phyloP scores from a whole-genome alignment of 2,329 filamentous ascomycete species.

The Thielaviopsis punctulata region DNA sequence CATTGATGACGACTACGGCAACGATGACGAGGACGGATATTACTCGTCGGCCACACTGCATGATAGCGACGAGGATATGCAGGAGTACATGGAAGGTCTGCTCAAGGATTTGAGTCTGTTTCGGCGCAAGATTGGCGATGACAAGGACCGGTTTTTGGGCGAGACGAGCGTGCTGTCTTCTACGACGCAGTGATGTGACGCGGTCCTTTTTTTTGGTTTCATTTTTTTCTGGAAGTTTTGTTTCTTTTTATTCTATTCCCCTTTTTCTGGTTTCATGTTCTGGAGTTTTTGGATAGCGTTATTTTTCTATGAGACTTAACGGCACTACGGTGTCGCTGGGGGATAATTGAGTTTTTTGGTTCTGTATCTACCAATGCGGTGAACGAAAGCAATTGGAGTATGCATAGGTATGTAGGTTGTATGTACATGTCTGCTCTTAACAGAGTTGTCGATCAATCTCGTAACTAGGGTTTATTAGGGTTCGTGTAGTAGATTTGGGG shows the following conservation, averaged over 20 bases:
- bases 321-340: too few relatives aligned
- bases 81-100: constrained; percentile 72
- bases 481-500: too few relatives aligned
- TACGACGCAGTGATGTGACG: not conserved
- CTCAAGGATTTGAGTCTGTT: constrained; percentile 67
- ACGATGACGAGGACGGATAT: constrained; percentile 25
- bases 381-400: too few relatives aligned
- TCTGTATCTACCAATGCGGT: too few relatives aligned
- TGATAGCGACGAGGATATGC: constrained; percentile 44
- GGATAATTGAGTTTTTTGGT: too few relatives aligned
- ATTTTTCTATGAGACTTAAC: too few relatives aligned
- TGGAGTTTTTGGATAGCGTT: not conserved
- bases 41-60: constrained; percentile 23
- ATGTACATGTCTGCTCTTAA: too few relatives aligned
- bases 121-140: constrained; percentile 71
- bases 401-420: too few relatives aligned
- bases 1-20: constrained; percentile 41
- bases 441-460: too few relatives aligned
- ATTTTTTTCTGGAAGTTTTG: not conserved
- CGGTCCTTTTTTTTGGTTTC: not conserved
- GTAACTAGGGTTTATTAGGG: too few relatives aligned
- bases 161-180: not conserved
- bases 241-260: not conserved
- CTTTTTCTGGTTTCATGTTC: not conserved
- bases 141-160: constrained; percentile 47